Evolutionary conservation across 441 rosid genomes (phyloP).

Genomic region (Codiaeum variegatum): DNA sequence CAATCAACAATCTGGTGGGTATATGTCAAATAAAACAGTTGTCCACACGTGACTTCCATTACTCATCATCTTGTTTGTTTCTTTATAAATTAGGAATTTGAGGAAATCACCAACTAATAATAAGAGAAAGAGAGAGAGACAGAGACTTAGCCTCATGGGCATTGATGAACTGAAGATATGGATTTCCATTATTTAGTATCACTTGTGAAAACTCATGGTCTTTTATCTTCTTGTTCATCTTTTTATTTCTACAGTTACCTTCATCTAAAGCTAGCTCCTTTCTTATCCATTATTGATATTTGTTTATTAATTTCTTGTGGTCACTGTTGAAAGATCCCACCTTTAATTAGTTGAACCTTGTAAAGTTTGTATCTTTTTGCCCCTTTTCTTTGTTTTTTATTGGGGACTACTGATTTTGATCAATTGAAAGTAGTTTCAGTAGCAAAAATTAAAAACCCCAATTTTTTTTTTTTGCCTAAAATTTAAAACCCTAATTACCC

Average conservation of each 20-base stretch:
- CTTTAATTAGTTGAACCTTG: neutral
- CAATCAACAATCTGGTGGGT: neutral
- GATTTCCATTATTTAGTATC: neutral
- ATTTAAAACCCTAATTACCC: neutral
- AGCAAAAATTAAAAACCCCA: neutral
- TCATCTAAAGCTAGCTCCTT: neutral
- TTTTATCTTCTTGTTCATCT: neutral
- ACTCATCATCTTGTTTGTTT: neutral
- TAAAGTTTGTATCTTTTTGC: neutral
- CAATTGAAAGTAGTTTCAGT: neutral
- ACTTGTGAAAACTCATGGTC: neutral
- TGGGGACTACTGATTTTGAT: neutral
- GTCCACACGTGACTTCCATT: slow-evolving; percentile 15
- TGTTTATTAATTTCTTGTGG: neutral
- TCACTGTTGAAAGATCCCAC: neutral
- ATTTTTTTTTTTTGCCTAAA: too few relatives aligned
- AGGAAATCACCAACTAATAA: neutral
- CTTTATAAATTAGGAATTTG: neutral
- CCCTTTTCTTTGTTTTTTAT: neutral
- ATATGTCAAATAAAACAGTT: neutral
- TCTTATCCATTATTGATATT: neutral
- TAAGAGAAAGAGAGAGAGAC: too few relatives aligned
- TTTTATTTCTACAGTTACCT: neutral
- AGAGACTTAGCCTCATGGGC: neutral
- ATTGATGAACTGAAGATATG: neutral